A percentile compares a stretch with the other conserved stretches of the same genome.
phyloP scores from a whole-genome alignment of 495 filamentous ascomycete species.

The Pseudoneurospora amorphoporcata region DNA sequence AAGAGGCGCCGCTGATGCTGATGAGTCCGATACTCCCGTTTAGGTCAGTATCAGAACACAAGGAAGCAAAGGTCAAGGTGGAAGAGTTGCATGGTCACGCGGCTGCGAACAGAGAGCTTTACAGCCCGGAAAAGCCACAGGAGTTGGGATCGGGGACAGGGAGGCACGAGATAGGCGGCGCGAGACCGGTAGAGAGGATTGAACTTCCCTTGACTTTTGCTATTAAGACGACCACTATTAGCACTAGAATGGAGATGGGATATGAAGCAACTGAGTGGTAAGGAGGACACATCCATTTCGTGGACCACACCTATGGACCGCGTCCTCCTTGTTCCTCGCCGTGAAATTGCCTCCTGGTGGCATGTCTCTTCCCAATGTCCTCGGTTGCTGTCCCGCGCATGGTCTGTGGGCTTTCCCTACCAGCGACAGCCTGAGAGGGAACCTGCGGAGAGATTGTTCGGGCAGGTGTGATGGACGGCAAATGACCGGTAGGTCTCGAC shows the following conservation, averaged over 20 bases:
- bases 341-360: not conserved
- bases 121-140: not conserved
- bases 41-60: not conserved
- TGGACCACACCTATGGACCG: not conserved
- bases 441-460: not conserved
- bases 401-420: not conserved
- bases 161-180: not conserved
- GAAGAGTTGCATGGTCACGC: not conserved
- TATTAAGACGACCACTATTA: not conserved
- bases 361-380: not conserved
- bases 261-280: not conserved
- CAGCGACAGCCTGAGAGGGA: not conserved
- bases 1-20: not conserved
- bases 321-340: not conserved
- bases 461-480: not conserved
- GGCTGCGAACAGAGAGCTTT: not conserved
- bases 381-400: not conserved
- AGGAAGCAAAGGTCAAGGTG: not conserved
- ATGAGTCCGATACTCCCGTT: not conserved
- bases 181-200: not conserved
- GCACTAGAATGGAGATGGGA: not conserved
- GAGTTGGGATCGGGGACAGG: not conserved
- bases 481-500: not conserved
- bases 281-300: not conserved
- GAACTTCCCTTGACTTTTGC: not conserved